Percentiles rank a stretch among this genome's conserved stretches.
phyloP scores from a whole-genome alignment of 768 basidiomycete species.

The Mrakia hoshinonis region DNA sequence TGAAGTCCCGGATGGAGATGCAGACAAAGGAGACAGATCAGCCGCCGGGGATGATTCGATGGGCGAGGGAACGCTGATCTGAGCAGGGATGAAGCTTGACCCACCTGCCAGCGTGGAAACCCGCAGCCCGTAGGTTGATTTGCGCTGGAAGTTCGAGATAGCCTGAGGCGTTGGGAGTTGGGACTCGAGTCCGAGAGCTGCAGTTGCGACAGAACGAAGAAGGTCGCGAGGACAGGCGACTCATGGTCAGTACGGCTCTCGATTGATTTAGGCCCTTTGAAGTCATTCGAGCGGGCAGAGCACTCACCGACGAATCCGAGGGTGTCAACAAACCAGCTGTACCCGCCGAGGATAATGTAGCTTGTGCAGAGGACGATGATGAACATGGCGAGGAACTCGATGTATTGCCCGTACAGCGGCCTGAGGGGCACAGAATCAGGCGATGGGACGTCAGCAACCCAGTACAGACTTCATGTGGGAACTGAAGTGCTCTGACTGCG shows the following conservation, averaged over 20 bases:
- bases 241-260: background rate
- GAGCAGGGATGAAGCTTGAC: background rate
- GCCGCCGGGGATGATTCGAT: no score
- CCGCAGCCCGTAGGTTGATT: conserved; percentile 15
- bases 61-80: background rate
- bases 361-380: conserved; percentile 21
- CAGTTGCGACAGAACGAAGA: background rate
- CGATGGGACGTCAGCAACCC: background rate
- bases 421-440: background rate
- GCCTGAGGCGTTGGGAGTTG: conserved; percentile 28
- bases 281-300: background rate
- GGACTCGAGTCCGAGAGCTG: conserved; percentile 22
- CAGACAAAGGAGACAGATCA: background rate
- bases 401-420: conserved; percentile 17
- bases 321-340: conserved; percentile 19
- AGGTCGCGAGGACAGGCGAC: background rate
- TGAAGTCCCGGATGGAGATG: background rate
- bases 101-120: conserved; percentile 16
- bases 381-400: conserved; percentile 27
- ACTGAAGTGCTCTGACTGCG: no score
- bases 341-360: conserved; percentile 19
- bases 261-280: background rate
- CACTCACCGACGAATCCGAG: conserved; percentile 23
- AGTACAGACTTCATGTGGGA: no score
- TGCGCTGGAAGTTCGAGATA: conserved; percentile 22